Evolutionary conservation across 169 alveolate species (phyloP).

Genomic region (Cryptosporidium parvum): DNA sequence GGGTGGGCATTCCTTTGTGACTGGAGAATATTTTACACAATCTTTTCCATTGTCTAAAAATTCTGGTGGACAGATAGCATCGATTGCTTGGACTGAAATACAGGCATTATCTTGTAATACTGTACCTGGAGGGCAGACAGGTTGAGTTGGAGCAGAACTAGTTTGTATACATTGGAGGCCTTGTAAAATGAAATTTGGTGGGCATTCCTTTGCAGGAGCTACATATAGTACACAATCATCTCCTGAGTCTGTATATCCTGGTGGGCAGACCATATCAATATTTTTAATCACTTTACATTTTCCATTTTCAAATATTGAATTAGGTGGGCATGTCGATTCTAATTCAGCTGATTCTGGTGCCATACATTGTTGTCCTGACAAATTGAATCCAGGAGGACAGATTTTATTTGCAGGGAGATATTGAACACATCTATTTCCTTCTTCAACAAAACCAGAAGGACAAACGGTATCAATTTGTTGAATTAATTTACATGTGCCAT

Average conservation of each 20-base stretch:
- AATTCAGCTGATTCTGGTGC: constrained; percentile 74
- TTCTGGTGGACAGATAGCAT: constrained; percentile 75
- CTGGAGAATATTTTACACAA: constrained; percentile 74
- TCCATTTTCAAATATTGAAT: constrained; percentile 64
- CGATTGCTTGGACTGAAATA: constrained; percentile 71
- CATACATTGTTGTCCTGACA: constrained; percentile 74
- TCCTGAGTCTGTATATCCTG: constrained; percentile 75
- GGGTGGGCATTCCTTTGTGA: constrained; percentile 73
- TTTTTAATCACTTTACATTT: constrained; percentile 70
- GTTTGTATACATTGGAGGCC: constrained; percentile 73
- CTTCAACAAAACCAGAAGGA: constrained; percentile 75
- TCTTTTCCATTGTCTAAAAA: constrained; percentile 71
- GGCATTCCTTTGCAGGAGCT: constrained; percentile 76
- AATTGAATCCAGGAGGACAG: constrained; percentile 74
- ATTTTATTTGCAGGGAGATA: constrained; percentile 73
- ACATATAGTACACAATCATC: constrained; percentile 75
- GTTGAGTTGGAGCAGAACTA: constrained; percentile 73
- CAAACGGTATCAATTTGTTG: constrained; percentile 73
- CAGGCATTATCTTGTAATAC: constrained; percentile 63
- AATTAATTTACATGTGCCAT: constrained; percentile 76
- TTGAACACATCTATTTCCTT: constrained; percentile 75
- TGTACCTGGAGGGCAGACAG: constrained; percentile 72
- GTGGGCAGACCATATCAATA: constrained; percentile 75
- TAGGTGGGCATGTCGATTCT: constrained; percentile 70
- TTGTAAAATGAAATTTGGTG: constrained; percentile 66